Conservation (phyloP, 2,329 filamentous ascomycete genomes). For the Didymella lethalis region DNA sequence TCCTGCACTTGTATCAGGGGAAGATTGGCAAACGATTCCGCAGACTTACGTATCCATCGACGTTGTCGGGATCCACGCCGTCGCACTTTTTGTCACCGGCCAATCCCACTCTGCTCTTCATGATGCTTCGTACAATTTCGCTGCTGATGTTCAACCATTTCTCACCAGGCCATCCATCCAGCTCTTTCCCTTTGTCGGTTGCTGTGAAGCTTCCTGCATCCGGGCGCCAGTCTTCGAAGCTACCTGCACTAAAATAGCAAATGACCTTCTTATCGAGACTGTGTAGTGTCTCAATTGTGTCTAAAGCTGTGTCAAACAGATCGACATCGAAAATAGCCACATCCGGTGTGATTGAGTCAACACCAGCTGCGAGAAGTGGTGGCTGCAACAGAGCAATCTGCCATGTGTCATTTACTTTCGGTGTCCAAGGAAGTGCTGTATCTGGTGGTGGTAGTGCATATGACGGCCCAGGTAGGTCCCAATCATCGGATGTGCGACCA, state of each 20-base stretch:
- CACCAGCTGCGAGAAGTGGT: neutral
- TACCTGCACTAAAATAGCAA: constrained; percentile 2
- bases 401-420: constrained; percentile 1
- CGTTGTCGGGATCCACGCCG: neutral
- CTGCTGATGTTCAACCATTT: neutral
- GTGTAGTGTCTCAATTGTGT: neutral
- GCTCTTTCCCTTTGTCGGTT: constrained; percentile 1
- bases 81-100: neutral
- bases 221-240: constrained; percentile 1
- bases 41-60: constrained; percentile 1
- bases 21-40: neutral
- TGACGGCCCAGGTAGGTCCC: neutral
- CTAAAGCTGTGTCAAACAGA: neutral
- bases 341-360: neutral
- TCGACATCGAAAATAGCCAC: constrained; percentile 3
- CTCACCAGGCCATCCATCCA: neutral
- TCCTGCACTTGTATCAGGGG: neutral
- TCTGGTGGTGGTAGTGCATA: neutral
- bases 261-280: neutral
- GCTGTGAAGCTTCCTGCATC: neutral
- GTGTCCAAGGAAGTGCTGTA: neutral
- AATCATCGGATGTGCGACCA: neutral
- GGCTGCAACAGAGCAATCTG: neutral
- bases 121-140: neutral
- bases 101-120: neutral